Evolutionary conservation across 192 early-diverging fungal genomes (phyloP).

Genomic region (Chytriomyces sp.): DNA sequence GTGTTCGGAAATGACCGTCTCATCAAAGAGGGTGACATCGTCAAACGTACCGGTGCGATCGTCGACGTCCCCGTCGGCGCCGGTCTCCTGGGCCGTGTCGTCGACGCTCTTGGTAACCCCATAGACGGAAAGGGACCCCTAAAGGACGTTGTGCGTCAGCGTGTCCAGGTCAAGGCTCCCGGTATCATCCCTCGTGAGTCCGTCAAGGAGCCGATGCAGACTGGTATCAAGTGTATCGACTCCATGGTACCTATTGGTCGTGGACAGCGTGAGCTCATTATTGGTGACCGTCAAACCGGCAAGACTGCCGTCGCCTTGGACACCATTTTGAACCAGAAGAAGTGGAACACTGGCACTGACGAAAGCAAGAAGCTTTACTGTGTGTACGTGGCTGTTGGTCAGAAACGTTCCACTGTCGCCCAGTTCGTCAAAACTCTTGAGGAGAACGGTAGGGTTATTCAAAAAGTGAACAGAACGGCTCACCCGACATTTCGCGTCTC

Average conservation of each 20-base stretch:
- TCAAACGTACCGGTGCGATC: constrained; percentile 98
- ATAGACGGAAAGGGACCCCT: constrained; percentile 99
- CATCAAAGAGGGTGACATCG: constrained; percentile 99
- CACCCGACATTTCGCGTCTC: too few relatives aligned
- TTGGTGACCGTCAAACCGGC: constrained; percentile 99
- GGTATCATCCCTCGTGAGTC: constrained; percentile 99
- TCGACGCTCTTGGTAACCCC: constrained; percentile 98
- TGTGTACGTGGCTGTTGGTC: constrained; percentile 98
- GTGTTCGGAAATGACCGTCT: constrained; percentile 99
- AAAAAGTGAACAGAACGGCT: too few relatives aligned
- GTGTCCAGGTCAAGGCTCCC: constrained; percentile 99
- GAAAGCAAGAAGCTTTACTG: constrained; percentile 99
- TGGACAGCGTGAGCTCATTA: constrained; percentile 99
- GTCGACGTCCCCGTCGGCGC: constrained; percentile 97
- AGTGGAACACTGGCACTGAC: constrained; percentile 93
- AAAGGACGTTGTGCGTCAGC: constrained; percentile 78
- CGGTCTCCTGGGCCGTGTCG: constrained; percentile 95
- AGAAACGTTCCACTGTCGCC: constrained; percentile 99
- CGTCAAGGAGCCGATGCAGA: constrained; percentile 99
- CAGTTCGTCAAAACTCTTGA: constrained; percentile 98
- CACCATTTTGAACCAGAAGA: constrained; percentile 99
- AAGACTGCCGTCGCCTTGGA: constrained; percentile 99
- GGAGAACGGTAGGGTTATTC: too few relatives aligned
- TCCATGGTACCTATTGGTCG: constrained; percentile 99
- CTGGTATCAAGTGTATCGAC: constrained; percentile 99